Conservation (phyloP, 768 basidiomycete genomes). For the Mycena olivaceomarginata region DNA sequence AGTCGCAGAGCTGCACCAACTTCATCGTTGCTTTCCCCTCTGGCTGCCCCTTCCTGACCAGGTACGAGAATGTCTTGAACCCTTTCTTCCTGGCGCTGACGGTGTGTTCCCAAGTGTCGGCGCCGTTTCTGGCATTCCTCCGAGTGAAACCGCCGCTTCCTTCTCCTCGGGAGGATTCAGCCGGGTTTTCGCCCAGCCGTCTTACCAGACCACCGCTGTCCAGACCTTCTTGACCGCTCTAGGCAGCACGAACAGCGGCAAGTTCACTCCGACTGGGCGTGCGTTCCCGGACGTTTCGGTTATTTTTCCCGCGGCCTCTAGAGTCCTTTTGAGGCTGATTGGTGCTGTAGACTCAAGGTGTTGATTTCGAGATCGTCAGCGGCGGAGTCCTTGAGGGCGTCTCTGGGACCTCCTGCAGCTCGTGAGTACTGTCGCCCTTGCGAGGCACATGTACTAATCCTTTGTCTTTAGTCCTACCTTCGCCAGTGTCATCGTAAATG, state of each 20-base stretch:
- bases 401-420: conserved; percentile 40
- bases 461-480: conserved; percentile 59
- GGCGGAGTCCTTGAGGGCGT: conserved; percentile 39
- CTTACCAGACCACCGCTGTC: conserved; percentile 53
- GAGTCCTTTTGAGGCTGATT: too few relatives aligned
- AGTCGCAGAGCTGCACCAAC: conserved; percentile 44
- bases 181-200: conserved; percentile 57
- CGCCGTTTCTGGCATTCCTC: conserved; percentile 60
- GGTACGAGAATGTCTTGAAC: neutral
- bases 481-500: conserved; percentile 60
- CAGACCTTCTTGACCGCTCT: conserved; percentile 49
- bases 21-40: conserved; percentile 67
- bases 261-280: conserved; percentile 56
- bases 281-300: conserved; percentile 49
- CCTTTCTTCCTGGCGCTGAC: neutral
- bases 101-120: conserved; percentile 52
- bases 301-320: too few relatives aligned
- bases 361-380: conserved; percentile 39
- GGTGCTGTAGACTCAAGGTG: neutral
- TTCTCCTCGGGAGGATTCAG: conserved; percentile 76
- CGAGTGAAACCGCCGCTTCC: conserved; percentile 60
- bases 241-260: conserved; percentile 60
- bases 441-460: neutral
- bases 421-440: conserved; percentile 9
- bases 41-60: conserved; percentile 60